Percentiles rank a stretch among this genome's conserved stretches.
phyloP scores from a whole-genome alignment of 495 filamentous ascomycete genomes.

The Venustampulla echinocandica region DNA sequence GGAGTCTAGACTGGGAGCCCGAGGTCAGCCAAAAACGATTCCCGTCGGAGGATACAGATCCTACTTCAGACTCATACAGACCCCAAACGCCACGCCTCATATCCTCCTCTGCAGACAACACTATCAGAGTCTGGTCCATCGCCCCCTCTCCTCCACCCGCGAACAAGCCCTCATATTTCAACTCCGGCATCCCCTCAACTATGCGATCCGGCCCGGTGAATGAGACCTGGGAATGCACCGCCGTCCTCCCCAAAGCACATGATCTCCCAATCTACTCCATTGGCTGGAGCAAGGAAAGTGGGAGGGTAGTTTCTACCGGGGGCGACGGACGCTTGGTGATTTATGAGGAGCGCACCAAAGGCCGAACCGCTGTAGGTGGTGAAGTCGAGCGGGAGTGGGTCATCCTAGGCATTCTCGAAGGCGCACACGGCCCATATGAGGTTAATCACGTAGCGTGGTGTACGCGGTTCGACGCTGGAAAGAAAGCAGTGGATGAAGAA shows the following conservation, averaged over 20 bases:
- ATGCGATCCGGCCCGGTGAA: conserved; percentile 60
- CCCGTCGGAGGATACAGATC: conserved; percentile 1
- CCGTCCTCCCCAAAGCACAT: conserved; percentile 62
- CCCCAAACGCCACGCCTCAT: conserved; percentile 48
- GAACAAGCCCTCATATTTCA: conserved; percentile 24
- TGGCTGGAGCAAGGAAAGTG: conserved; percentile 66
- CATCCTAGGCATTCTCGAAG: conserved; percentile 52
- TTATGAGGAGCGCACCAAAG: conserved; percentile 45
- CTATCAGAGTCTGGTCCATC: conserved; percentile 64
- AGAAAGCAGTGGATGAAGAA: conserved; percentile 50
- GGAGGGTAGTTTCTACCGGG: conserved; percentile 71
- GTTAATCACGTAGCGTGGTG: conserved; percentile 86
- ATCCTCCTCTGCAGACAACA: conserved; percentile 71
- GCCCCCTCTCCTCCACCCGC: conserved; percentile 27
- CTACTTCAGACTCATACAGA: conserved; percentile 13
- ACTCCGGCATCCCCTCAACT: conserved; percentile 62
- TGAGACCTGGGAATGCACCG: conserved; percentile 74
- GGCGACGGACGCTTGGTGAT: conserved; percentile 79
- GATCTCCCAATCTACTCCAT: conserved; percentile 73
- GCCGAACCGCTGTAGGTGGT: conserved; percentile 24
- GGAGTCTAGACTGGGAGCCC: conserved; percentile 77
- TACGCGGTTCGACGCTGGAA: conserved; percentile 46
- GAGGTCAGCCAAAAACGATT: conserved; percentile 26
- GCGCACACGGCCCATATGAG: conserved; percentile 84
- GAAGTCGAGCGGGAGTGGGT: conserved; percentile 55